phyloP scores from a whole-genome alignment of 371 early-diverging fungal genomes.

The Rhizopus arrhizus region DNA sequence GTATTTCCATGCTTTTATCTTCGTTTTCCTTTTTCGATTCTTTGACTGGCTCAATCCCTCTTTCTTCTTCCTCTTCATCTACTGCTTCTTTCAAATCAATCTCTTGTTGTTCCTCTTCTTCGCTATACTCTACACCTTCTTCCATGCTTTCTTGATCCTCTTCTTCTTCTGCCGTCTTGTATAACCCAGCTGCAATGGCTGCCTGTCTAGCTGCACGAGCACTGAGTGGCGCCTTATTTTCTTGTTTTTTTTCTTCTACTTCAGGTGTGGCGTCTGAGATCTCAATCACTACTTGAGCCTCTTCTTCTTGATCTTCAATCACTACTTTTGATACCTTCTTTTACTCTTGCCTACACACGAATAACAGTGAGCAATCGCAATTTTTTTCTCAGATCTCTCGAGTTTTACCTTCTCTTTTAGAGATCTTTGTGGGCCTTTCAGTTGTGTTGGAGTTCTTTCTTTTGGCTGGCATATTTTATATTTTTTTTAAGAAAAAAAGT shows the following conservation, averaged over 20 bases:
- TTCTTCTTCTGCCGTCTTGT: conserved; percentile 13
- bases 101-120: neutral
- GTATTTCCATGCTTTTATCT: neutral
- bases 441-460: neutral
- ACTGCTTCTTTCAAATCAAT: conserved; percentile 1
- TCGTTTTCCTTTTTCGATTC: neutral
- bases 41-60: neutral
- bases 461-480: neutral
- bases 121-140: neutral
- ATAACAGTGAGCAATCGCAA: neutral
- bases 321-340: neutral
- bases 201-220: conserved; percentile 29
- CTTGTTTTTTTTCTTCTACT: neutral
- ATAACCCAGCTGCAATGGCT: conserved; percentile 22
- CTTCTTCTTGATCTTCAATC: neutral
- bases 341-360: neutral
- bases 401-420: neutral
- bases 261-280: neutral
- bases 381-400: neutral
- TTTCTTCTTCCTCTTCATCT: conserved; percentile 9
- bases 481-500: too few relatives aligned
- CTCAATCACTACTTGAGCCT: neutral
- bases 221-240: conserved; percentile 14
- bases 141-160: neutral
- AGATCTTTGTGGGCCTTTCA: neutral